Conservation (phyloP, 176 grass and related monocot genomes). For the Chrysopogon serrulatus region DNA sequence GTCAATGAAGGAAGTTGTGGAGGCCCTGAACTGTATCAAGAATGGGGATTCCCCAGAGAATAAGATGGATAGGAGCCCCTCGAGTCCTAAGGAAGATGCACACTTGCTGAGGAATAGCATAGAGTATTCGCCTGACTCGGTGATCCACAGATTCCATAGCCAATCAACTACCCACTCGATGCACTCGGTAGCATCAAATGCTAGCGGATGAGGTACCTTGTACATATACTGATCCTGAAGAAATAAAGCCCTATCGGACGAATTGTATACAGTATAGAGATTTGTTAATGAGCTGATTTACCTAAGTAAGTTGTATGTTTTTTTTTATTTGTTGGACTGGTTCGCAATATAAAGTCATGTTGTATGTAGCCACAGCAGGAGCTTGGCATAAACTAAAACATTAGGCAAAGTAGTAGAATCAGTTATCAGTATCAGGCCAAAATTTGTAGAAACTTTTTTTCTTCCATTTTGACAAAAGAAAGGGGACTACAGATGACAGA, state of each 20-base stretch:
- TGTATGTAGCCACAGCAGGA: neutral
- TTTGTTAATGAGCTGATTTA: slow-evolving; percentile 24
- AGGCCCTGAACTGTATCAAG: slow-evolving; percentile 45
- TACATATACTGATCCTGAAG: neutral
- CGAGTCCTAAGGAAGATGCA: slow-evolving; percentile 24
- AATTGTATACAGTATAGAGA: slow-evolving; percentile 54
- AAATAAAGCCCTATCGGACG: slow-evolving; percentile 16
- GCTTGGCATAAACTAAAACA: slow-evolving; percentile 6
- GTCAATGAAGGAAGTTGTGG: slow-evolving; percentile 69
- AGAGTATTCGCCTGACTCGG: slow-evolving; percentile 50
- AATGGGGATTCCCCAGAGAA: slow-evolving; percentile 2
- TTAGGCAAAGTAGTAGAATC: neutral
- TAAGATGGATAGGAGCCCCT: neutral
- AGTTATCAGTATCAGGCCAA: neutral
- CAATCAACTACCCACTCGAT: slow-evolving; percentile 43
- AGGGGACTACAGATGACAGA: neutral
- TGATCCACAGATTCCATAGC: slow-evolving; percentile 59
- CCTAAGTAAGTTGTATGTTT: neutral
- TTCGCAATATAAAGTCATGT: neutral
- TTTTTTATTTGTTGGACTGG: neutral
- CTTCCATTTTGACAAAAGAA: neutral
- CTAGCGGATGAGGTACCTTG: slow-evolving; percentile 31
- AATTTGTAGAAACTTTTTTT: neutral
- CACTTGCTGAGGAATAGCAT: slow-evolving; percentile 17
- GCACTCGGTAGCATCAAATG: slow-evolving; percentile 41